phyloP scores from a whole-genome alignment of 1,284 basidiomycete species.

The Ganoderma boninense region DNA sequence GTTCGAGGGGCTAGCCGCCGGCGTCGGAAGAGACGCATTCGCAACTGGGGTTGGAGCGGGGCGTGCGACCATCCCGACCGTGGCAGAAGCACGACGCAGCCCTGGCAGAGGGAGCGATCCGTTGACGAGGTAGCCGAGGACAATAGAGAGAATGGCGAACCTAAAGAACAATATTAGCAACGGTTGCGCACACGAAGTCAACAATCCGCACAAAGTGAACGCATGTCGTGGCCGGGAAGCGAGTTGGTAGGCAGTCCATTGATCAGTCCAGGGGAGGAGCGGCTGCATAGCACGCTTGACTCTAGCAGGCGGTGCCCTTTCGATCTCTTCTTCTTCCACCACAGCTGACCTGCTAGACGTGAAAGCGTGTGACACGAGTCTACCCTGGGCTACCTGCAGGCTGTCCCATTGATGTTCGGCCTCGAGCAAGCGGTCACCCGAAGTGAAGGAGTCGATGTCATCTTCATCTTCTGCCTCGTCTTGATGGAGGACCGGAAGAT shows the following conservation, averaged over 20 bases:
- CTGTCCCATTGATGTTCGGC: slow-evolving; percentile 58
- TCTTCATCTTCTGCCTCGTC: slow-evolving; percentile 42
- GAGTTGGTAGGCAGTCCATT: slow-evolving; percentile 30
- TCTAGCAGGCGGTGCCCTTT: slow-evolving; percentile 50
- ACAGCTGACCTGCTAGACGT: slow-evolving; percentile 46
- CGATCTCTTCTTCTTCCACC: slow-evolving; percentile 56
- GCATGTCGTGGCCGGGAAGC: slow-evolving; percentile 60
- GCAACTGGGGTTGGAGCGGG: slow-evolving; percentile 24
- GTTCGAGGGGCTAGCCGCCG: slow-evolving; percentile 45
- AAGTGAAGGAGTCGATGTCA: slow-evolving; percentile 37
- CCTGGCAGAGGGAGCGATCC: slow-evolving; percentile 36
- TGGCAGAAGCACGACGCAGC: slow-evolving; percentile 19
- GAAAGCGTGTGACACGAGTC: slow-evolving; percentile 48
- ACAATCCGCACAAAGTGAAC: slow-evolving; percentile 63
- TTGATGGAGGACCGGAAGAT: slow-evolving; percentile 63
- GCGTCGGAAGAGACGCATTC: slow-evolving; percentile 43
- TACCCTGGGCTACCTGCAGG: slow-evolving; percentile 52
- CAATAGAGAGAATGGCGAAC: slow-evolving; percentile 69
- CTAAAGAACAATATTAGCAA: slow-evolving; percentile 44
- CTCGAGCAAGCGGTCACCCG: slow-evolving; percentile 42
- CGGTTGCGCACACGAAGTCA: background rate
- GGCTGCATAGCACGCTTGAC: slow-evolving; percentile 56
- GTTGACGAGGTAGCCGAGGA: slow-evolving; percentile 72
- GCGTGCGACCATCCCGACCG: slow-evolving; percentile 24
- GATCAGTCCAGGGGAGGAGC: slow-evolving; percentile 44